Conservation (phyloP, 305 asterid species). For the Ilex paraguariensis region DNA sequence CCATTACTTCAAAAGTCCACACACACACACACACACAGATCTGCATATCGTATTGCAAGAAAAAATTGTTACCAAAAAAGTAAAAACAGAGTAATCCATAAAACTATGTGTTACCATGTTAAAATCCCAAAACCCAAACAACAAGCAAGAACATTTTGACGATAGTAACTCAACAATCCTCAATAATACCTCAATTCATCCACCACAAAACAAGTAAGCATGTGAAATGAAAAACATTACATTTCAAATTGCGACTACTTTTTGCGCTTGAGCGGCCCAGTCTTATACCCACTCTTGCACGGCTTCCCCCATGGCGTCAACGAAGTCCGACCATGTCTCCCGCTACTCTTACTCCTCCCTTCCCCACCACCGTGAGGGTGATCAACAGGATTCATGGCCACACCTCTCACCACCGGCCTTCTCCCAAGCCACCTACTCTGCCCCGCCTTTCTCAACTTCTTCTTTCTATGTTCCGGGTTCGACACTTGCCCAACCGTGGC, state of each 20-base stretch:
- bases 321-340: slow-evolving; percentile 65
- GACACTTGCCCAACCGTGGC: slow-evolving; percentile 71
- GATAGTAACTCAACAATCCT: no score
- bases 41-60: no score
- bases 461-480: slow-evolving; percentile 52
- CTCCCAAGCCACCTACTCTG: slow-evolving; percentile 76
- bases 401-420: slow-evolving; percentile 87
- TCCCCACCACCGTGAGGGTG: slow-evolving; percentile 99
- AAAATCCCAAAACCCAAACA: no score
- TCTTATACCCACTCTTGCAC: slow-evolving; percentile 80
- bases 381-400: slow-evolving; percentile 90
- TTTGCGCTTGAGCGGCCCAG: slow-evolving; percentile 67
- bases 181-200: no score
- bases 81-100: no score
- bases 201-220: no score
- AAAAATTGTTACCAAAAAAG: no score
- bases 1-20: no score
- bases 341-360: slow-evolving; percentile 95
- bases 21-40: no score
- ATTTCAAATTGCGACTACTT: slow-evolving; percentile 15
- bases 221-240: no score
- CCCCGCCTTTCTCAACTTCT: slow-evolving; percentile 88
- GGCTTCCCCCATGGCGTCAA: slow-evolving; percentile 96
- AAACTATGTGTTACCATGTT: no score
- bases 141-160: no score